Evolutionary conservation across 768 basidiomycete species (phyloP).

Genomic region (Suillus clintonianus): DNA sequence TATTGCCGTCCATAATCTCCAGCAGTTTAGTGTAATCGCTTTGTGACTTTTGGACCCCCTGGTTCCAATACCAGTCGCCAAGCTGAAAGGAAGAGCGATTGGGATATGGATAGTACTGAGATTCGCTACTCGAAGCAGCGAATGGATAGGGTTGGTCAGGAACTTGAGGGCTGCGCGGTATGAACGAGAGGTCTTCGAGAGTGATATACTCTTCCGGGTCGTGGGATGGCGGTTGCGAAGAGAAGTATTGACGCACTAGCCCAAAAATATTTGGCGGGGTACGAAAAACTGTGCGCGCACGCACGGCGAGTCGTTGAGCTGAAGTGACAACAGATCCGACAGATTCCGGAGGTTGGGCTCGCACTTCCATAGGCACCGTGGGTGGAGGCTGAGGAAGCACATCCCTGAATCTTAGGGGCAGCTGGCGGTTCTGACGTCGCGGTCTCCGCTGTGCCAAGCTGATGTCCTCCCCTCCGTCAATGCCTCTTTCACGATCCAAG

Average conservation of each 20-base stretch:
- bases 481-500: too few species aligned
- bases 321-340: too few species aligned
- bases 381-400: background rate
- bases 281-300: too few species aligned
- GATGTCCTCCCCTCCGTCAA: background rate
- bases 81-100: conserved; percentile 5
- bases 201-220: background rate
- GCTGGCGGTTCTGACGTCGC: background rate
- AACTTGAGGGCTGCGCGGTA: background rate
- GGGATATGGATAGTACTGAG: conserved; percentile 15
- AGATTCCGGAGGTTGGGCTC: background rate
- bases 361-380: background rate
- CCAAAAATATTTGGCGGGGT: background rate
- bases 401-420: background rate
- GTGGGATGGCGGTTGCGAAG: background rate
- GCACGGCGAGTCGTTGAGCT: too few species aligned
- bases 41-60: conserved; percentile 3
- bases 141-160: too few species aligned
- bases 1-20: background rate
- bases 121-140: background rate
- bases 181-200: background rate
- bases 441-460: background rate
- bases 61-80: conserved; percentile 7
- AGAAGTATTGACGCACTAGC: background rate
- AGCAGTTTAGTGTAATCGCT: background rate